Evolutionary conservation across 352 stramenopile species (phyloP).

Genomic region (Phytophthora ramorum): DNA sequence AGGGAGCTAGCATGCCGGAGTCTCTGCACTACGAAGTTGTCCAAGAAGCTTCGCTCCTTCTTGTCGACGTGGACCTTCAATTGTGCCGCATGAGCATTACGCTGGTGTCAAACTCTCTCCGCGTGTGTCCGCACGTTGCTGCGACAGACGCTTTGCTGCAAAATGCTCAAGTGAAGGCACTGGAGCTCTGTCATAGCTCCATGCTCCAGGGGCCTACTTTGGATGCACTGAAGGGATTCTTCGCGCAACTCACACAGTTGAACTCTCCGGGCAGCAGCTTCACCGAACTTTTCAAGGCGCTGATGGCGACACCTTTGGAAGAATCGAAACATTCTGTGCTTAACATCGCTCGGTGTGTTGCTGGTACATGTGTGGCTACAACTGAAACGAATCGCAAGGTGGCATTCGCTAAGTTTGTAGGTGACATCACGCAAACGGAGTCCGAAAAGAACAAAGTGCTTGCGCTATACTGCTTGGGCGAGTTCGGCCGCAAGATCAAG

Average conservation of each 20-base stretch:
- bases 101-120: conserved; percentile 81
- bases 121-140: conserved; percentile 67
- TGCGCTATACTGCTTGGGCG: conserved; percentile 94
- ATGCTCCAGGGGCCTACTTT: conserved; percentile 91
- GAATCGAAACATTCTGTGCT: conserved; percentile 92
- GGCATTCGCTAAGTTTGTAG: conserved; percentile 80
- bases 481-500: conserved; percentile 95
- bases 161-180: conserved; percentile 75
- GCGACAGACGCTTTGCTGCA: conserved; percentile 64
- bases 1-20: conserved; percentile 69
- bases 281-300: conserved; percentile 80
- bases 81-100: conserved; percentile 95
- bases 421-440: conserved; percentile 59
- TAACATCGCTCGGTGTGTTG: conserved; percentile 95
- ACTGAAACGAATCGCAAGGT: conserved; percentile 62
- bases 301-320: conserved; percentile 71
- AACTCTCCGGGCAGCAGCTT: conserved; percentile 76
- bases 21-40: conserved; percentile 92
- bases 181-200: conserved; percentile 92
- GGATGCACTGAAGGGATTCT: conserved; percentile 61
- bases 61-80: conserved; percentile 97
- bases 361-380: conserved; percentile 78
- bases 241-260: conserved; percentile 74
- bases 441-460: conserved; percentile 87
- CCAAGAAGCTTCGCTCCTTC: conserved; percentile 89